phyloP scores from a whole-genome alignment of 768 basidiomycete genomes.

The Chiua virens region DNA sequence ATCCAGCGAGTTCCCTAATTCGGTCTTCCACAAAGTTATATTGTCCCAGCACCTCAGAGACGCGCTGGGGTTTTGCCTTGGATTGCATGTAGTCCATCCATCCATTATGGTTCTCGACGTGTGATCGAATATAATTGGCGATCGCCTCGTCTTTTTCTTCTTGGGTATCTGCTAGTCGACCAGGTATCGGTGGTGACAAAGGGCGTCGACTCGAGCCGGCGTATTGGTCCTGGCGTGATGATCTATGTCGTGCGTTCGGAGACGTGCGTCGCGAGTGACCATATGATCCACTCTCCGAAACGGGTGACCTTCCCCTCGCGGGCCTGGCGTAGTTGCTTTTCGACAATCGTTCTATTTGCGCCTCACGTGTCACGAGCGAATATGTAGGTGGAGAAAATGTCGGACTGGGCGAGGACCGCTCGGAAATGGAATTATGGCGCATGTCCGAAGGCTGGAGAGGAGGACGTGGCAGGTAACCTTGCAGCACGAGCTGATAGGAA shows the following conservation, averaged over 20 bases:
- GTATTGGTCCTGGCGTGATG: background rate
- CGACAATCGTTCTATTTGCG: slow-evolving; percentile 28
- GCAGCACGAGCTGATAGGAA: slow-evolving; percentile 21
- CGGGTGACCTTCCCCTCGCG: slow-evolving; percentile 11
- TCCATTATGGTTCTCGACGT: slow-evolving; percentile 43
- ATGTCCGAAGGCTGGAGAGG: slow-evolving; percentile 6
- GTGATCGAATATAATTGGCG: slow-evolving; percentile 40
- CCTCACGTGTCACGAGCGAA: slow-evolving; percentile 25
- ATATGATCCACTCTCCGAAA: slow-evolving; percentile 19
- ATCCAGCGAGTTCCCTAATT: slow-evolving; percentile 46
- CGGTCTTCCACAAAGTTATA: slow-evolving; percentile 54
- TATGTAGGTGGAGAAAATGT: slow-evolving; percentile 4
- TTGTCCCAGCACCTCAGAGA: slow-evolving; percentile 44
- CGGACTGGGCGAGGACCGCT: slow-evolving; percentile 10
- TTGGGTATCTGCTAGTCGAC: slow-evolving; percentile 32
- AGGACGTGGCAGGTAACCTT: slow-evolving; percentile 29
- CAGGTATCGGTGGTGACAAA: slow-evolving; percentile 25
- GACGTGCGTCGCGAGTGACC: slow-evolving; percentile 16
- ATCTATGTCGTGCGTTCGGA: slow-evolving; percentile 2
- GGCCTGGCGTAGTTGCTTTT: slow-evolving; percentile 16
- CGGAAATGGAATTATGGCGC: slow-evolving; percentile 20
- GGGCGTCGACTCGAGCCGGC: slow-evolving; percentile 2
- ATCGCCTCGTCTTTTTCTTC: slow-evolving; percentile 45
- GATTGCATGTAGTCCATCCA: slow-evolving; percentile 49
- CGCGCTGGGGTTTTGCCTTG: slow-evolving; percentile 39